Percentiles rank a stretch among this genome's conserved stretches.
phyloP scores from a whole-genome alignment of 2,329 filamentous ascomycete genomes.

The Arthrobotrys sphaeroides region DNA sequence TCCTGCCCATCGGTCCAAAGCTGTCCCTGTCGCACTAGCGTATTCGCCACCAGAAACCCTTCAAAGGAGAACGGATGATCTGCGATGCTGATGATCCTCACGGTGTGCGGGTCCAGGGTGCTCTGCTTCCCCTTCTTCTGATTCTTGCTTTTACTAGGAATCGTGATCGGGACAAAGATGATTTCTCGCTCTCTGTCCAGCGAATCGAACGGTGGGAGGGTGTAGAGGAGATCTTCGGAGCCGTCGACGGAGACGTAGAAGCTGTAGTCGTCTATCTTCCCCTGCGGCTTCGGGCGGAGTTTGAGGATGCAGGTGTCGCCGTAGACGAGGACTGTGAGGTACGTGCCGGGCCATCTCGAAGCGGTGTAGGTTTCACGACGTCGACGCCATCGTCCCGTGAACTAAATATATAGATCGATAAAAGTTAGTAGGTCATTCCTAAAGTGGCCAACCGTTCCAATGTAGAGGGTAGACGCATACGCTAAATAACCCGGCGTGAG shows the following conservation, averaged over 20 bases:
- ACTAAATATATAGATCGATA: conserved; percentile 35
- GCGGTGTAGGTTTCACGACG: conserved; percentile 56
- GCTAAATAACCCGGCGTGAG: conserved; percentile 56
- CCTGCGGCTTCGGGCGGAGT: conserved; percentile 55
- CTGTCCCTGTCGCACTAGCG: conserved; percentile 54
- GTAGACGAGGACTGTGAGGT: conserved; percentile 56
- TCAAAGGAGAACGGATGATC: conserved; percentile 57
- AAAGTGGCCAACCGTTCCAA: neutral
- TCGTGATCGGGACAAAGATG: conserved; percentile 53
- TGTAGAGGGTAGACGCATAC: conserved; percentile 19
- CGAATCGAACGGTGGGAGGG: conserved; percentile 53
- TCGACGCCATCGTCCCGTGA: conserved; percentile 57
- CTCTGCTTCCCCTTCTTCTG: neutral
- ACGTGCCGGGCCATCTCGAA: conserved; percentile 57
- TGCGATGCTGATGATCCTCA: conserved; percentile 55
- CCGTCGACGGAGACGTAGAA: conserved; percentile 57
- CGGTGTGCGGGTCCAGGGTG: conserved; percentile 54
- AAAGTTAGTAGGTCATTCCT: too few relatives aligned
- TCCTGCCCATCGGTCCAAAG: conserved; percentile 55
- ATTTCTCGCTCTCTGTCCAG: conserved; percentile 32
- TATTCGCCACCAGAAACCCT: conserved; percentile 55
- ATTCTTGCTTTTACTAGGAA: conserved; percentile 21
- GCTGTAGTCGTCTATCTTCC: conserved; percentile 55
- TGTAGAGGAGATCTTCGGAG: conserved; percentile 55
- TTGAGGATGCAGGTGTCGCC: conserved; percentile 55